Evolutionary conservation across 2,329 filamentous ascomycete species (phyloP).

Genomic region (Aureobasidium mangrovei): DNA sequence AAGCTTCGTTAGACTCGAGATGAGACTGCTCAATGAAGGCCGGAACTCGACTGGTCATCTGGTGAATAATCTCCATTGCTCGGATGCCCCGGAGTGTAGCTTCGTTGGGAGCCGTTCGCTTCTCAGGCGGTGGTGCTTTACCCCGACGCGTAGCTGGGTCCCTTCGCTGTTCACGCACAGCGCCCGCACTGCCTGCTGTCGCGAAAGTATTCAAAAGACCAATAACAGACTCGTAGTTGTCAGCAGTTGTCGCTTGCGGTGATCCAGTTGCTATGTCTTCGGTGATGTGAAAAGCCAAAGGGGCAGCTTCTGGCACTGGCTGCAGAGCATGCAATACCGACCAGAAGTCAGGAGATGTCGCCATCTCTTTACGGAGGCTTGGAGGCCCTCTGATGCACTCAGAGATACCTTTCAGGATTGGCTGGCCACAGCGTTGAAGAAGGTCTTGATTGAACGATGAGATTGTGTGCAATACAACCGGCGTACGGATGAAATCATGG

Average conservation of each 20-base stretch:
- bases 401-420: slow-evolving; percentile 69
- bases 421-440: slow-evolving; percentile 64
- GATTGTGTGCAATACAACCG: slow-evolving; percentile 83
- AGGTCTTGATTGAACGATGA: slow-evolving; percentile 75
- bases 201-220: slow-evolving; percentile 83
- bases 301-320: slow-evolving; percentile 56
- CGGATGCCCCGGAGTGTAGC: slow-evolving; percentile 72
- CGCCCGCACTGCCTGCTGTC: slow-evolving; percentile 66
- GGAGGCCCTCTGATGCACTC: slow-evolving; percentile 70
- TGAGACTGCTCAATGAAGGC: slow-evolving; percentile 87
- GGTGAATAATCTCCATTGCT: slow-evolving; percentile 72
- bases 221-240: slow-evolving; percentile 90
- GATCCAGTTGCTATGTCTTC: slow-evolving; percentile 64
- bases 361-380: slow-evolving; percentile 79
- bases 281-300: slow-evolving; percentile 78
- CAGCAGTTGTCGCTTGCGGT: slow-evolving; percentile 76
- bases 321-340: slow-evolving; percentile 72
- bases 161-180: slow-evolving; percentile 58
- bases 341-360: slow-evolving; percentile 97
- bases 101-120: slow-evolving; percentile 36
- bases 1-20: slow-evolving; percentile 64
- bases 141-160: slow-evolving; percentile 18
- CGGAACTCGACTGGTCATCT: slow-evolving; percentile 72
- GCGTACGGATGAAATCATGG: slow-evolving; percentile 82
- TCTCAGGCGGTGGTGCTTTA: slow-evolving; percentile 45